phyloP scores from a whole-genome alignment of 2,329 filamentous ascomycete genomes.

The Colletotrichum shisoi region DNA sequence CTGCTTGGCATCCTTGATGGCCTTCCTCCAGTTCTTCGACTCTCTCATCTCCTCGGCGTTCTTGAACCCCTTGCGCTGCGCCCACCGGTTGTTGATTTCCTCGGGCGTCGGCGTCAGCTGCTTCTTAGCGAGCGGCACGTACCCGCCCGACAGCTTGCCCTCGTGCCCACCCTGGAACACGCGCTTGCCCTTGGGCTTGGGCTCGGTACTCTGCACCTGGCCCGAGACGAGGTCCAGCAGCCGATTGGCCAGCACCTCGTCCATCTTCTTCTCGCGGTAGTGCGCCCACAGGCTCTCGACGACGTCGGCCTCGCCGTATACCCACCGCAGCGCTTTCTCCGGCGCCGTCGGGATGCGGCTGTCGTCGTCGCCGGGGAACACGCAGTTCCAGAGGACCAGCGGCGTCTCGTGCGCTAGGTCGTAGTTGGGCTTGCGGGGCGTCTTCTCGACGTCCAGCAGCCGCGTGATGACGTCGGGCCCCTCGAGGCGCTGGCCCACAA shows the following conservation, averaged over 20 bases:
- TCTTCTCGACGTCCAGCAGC: conserved; percentile 75
- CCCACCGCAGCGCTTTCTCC: conserved; percentile 75
- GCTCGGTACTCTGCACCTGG: conserved; percentile 43
- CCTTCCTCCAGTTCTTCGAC: conserved; percentile 36
- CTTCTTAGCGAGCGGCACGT: conserved; percentile 64
- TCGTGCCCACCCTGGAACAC: conserved; percentile 66
- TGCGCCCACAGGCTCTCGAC: conserved; percentile 80
- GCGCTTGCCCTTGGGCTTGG: conserved; percentile 42
- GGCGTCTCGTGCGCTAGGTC: conserved; percentile 90
- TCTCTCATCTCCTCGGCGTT: conserved; percentile 59
- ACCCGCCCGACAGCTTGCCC: conserved; percentile 60
- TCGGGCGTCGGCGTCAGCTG: conserved; percentile 58
- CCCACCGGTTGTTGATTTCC: conserved; percentile 68
- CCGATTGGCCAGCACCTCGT: conserved; percentile 81
- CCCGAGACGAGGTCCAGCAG: conserved; percentile 70
- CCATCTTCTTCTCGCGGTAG: conserved; percentile 87
- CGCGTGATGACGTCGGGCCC: conserved; percentile 73
- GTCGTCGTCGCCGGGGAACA: conserved; percentile 70
- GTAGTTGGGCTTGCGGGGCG: conserved; percentile 83
- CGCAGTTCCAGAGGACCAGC: conserved; percentile 93
- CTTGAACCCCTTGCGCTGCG: conserved; percentile 66
- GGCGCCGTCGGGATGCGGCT: conserved; percentile 46
- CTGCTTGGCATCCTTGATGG: conserved; percentile 31
- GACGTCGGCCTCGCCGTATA: conserved; percentile 71
- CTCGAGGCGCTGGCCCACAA: conserved; percentile 89